Evolutionary conservation across 2,329 filamentous ascomycete species (phyloP).

Genomic region (Coleophoma cylindrospora): DNA sequence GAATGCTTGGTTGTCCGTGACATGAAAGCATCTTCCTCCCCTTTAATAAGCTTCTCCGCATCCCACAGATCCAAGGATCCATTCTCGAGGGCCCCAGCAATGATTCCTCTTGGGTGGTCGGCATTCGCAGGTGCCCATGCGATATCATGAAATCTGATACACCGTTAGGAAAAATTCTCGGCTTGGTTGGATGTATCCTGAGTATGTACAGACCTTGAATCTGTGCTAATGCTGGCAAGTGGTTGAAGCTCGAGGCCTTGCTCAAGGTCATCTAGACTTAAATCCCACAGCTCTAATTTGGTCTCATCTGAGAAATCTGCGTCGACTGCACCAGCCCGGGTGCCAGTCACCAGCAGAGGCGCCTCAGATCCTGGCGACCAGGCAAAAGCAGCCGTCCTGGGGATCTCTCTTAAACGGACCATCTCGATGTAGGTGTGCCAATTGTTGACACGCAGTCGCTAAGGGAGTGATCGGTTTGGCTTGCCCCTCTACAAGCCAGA

Average conservation of each 20-base stretch:
- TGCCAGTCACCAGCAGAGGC: conserved; percentile 87
- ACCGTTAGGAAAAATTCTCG: conserved; percentile 17
- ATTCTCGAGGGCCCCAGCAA: conserved; percentile 93
- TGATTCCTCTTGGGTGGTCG: conserved; percentile 77
- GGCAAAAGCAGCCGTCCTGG: conserved; percentile 92
- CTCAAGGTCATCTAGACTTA: conserved; percentile 72
- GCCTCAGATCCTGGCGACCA: conserved; percentile 81
- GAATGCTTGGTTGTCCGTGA: conserved; percentile 86
- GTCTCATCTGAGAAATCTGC: conserved; percentile 98
- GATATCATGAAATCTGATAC: conserved; percentile 84
- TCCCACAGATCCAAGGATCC: conserved; percentile 93
- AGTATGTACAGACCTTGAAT: conserved; percentile 66
- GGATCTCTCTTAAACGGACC: conserved; percentile 95
- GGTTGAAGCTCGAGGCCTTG: conserved; percentile 82
- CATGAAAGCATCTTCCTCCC: conserved; percentile 68
- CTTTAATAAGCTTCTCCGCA: conserved; percentile 61
- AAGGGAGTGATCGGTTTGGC: neutral
- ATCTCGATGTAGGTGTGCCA: conserved; percentile 42
- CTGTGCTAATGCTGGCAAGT: conserved; percentile 75
- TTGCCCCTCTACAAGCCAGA: conserved; percentile 5
- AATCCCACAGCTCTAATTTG: conserved; percentile 93
- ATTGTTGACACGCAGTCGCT: neutral
- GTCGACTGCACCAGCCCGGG: conserved; percentile 89
- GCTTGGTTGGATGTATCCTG: conserved; percentile 3
- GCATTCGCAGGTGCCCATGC: conserved; percentile 84